Evolutionary conservation across 257 asterid species (phyloP).

Genomic region (Solanum sitiens): DNA sequence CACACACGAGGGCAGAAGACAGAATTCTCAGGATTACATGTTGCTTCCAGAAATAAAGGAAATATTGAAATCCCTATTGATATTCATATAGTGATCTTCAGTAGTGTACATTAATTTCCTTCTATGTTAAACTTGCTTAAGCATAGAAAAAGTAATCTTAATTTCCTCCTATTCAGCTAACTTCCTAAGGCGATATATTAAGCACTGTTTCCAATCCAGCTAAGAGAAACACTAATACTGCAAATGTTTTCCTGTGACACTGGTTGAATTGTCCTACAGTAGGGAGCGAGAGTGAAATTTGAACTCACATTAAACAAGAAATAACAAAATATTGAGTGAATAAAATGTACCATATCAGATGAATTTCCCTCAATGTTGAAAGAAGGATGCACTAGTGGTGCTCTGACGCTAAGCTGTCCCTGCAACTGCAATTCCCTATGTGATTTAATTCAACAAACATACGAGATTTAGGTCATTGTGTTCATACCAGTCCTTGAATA

Average conservation of each 20-base stretch:
- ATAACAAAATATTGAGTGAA: neutral
- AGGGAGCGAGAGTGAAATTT: neutral
- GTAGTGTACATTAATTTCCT: neutral
- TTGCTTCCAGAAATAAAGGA: neutral
- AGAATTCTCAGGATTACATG: neutral
- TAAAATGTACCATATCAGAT: slow-evolving; percentile 6
- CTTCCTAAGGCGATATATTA: neutral
- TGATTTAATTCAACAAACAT: neutral
- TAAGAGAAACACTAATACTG: neutral
- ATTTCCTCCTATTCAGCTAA: neutral
- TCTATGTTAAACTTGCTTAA: neutral
- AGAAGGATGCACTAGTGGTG: slow-evolving; percentile 15
- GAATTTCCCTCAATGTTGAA: slow-evolving; percentile 15
- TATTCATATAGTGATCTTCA: neutral
- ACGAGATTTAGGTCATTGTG: neutral
- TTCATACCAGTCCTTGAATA: slow-evolving; percentile 19
- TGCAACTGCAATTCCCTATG: slow-evolving; percentile 14
- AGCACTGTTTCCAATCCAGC: neutral
- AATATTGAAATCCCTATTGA: neutral
- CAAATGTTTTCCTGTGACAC: neutral
- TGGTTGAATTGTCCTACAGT: neutral
- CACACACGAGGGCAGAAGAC: neutral
- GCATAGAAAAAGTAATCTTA: neutral
- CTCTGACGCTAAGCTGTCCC: slow-evolving; percentile 20
- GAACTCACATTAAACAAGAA: neutral